Evolutionary conservation across 805 yeast species (phyloP), one percentile per base, ranked within the genome.

Genomic region (Starmerella floricola): DNA sequence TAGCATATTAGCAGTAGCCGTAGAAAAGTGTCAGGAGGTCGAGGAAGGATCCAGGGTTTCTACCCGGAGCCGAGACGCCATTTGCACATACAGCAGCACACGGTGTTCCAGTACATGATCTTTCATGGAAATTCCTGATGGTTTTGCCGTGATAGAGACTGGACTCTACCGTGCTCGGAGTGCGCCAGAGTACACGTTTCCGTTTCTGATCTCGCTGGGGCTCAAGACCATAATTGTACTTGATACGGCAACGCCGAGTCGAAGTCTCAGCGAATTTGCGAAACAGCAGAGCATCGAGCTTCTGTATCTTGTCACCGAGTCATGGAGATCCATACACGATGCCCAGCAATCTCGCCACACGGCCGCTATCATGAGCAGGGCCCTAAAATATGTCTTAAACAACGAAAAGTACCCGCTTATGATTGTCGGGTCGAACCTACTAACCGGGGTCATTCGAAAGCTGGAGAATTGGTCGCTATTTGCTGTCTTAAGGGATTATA

Each of bases 381-480:
- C 85, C 2, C 71, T 91, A 45, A 76, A 76, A 43, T 63, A 77
- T 15, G 55, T 84, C 6, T 63, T 88, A 31, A 76, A 88, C 56
- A 61, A 55, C 26, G 64, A 71, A 20, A 65, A 78, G 50, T 77
- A 79, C 54, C 86, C 86, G 40, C 58, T 82, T 4, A 63, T 88
- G 34, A 59, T 88, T 12, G 75, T 91, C 18, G 97, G 91, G 56
- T 73, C 80, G 30, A 78, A 80, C 45, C 74, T 91, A 11, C 68
- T 87, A 16, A 73, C 85, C 10, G 95, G 96, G 0, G 66, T 87
- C 2, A 62, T 91, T 27, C 67, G 98, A 39, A 78, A 79, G 57
- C 67, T 87, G 31, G 91, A 84, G 60, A 80, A 80, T 61, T 88
- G 96, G 97, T 79, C 77, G 52, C 79, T 80, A 56, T 75, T 87